Evolutionary conservation across 331 rosid species (phyloP).

Genomic region (Pyrus hybrid): DNA sequence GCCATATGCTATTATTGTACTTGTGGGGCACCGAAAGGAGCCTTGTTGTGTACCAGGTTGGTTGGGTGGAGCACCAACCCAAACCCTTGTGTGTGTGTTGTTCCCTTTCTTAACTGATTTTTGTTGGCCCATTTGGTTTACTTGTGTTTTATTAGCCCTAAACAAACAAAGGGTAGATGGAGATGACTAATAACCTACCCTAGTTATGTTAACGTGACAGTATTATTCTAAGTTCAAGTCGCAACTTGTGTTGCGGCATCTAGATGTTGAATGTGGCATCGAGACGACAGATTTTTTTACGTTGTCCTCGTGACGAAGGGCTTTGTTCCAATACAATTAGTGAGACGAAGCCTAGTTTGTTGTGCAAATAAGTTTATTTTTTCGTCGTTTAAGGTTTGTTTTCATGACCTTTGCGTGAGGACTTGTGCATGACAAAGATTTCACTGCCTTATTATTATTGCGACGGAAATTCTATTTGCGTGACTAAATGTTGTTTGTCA

Average conservation of each 20-base stretch:
- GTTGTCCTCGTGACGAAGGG: too few species aligned
- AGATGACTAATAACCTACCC: neutral
- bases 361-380: too few species aligned
- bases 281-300: too few species aligned
- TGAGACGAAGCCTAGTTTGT: too few species aligned
- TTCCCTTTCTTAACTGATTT: neutral
- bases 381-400: too few species aligned
- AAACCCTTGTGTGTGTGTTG: neutral
- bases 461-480: too few species aligned
- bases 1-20: constrained; percentile 3
- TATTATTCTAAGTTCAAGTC: neutral
- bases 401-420: too few species aligned
- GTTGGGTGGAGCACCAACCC: constrained; percentile 9
- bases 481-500: too few species aligned
- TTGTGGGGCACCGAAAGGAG: constrained; percentile 12
- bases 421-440: too few species aligned
- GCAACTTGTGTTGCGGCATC: neutral
- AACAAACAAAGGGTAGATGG: neutral
- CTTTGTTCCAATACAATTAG: too few species aligned
- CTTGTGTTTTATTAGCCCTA: neutral
- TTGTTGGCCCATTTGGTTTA: neutral
- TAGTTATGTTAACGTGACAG: neutral
- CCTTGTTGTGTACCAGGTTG: constrained; percentile 13
- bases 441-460: too few species aligned
- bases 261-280: neutral